phyloP scores from a whole-genome alignment of 306 rosid species.

The Elaeagnus macrophylla region DNA sequence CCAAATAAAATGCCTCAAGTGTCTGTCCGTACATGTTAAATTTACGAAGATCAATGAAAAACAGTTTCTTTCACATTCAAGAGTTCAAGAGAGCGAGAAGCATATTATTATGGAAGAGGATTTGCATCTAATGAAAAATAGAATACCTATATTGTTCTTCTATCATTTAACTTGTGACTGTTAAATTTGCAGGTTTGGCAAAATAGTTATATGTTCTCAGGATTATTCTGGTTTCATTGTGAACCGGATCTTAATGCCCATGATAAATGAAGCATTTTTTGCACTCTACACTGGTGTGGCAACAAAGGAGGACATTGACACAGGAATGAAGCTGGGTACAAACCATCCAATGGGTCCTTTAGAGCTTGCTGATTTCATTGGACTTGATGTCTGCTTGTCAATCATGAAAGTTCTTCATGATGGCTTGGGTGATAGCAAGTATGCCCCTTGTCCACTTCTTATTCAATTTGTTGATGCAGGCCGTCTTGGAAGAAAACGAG shows the following conservation, averaged over 20 bases:
- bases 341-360: constrained; percentile 97
- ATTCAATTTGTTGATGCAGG: constrained; percentile 83
- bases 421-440: constrained; percentile 78
- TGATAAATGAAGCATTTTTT: constrained; percentile 86
- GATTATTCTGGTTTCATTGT: constrained; percentile 85
- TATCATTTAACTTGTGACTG: constrained; percentile 3
- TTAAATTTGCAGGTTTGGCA: constrained; percentile 32
- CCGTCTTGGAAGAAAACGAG: constrained; percentile 72
- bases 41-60: too few species aligned
- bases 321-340: constrained; percentile 87
- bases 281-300: constrained; percentile 68
- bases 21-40: too few species aligned
- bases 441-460: constrained; percentile 86
- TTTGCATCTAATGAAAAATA: not conserved
- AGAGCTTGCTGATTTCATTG: constrained; percentile 91
- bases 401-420: constrained; percentile 82
- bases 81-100: too few species aligned
- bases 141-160: not conserved
- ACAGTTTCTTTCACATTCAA: too few species aligned
- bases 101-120: not conserved
- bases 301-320: constrained; percentile 80
- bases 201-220: constrained; percentile 47
- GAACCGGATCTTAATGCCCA: constrained; percentile 79
- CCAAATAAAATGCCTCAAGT: too few species aligned
- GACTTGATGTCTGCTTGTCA: constrained; percentile 86